Percentiles rank a stretch among this genome's conserved stretches.
Evolutionary conservation across 805 yeast genomes (phyloP).

Genomic region (Ogataea pilisensis): DNA sequence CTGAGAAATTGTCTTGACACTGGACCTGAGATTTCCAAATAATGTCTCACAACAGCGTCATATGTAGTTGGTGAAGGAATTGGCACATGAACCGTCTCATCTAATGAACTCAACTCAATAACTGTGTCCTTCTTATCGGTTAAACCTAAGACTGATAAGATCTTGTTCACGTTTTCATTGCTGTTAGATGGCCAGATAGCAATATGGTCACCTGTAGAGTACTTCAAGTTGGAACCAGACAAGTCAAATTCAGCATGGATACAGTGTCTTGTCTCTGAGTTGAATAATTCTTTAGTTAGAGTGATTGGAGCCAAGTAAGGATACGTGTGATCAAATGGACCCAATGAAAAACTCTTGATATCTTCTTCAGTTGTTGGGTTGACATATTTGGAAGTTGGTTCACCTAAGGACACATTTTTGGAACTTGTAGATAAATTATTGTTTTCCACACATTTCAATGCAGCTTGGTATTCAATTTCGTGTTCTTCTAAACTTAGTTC

Average conservation of each 20-base stretch:
- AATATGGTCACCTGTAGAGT: slow-evolving; percentile 93
- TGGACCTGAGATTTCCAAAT: slow-evolving; percentile 88
- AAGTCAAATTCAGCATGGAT: slow-evolving; percentile 88
- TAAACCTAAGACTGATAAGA: slow-evolving; percentile 62
- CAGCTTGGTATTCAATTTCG: slow-evolving; percentile 76
- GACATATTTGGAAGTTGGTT: slow-evolving; percentile 62
- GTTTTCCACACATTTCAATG: slow-evolving; percentile 40
- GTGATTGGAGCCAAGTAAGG: slow-evolving; percentile 76
- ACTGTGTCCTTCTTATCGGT: slow-evolving; percentile 47
- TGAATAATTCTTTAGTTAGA: slow-evolving; percentile 65
- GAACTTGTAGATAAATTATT: slow-evolving; percentile 29
- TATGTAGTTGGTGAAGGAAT: slow-evolving; percentile 85
- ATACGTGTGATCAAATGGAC: slow-evolving; percentile 77
- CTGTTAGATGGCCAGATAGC: slow-evolving; percentile 94
- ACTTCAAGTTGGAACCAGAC: slow-evolving; percentile 67
- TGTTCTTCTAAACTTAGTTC: slow-evolving; percentile 70
- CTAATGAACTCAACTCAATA: slow-evolving; percentile 63
- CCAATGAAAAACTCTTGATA: slow-evolving; percentile 37
- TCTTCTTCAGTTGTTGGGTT: slow-evolving; percentile 32
- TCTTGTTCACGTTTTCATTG: slow-evolving; percentile 63
- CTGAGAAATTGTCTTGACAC: slow-evolving; percentile 84
- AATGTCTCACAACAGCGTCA: slow-evolving; percentile 79
- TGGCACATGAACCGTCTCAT: slow-evolving; percentile 51
- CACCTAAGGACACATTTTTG: slow-evolving; percentile 67
- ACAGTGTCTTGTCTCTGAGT: slow-evolving; percentile 64